phyloP scores from a whole-genome alignment of 192 early-diverging fungal species.

The Gaertneriomyces sp. region DNA sequence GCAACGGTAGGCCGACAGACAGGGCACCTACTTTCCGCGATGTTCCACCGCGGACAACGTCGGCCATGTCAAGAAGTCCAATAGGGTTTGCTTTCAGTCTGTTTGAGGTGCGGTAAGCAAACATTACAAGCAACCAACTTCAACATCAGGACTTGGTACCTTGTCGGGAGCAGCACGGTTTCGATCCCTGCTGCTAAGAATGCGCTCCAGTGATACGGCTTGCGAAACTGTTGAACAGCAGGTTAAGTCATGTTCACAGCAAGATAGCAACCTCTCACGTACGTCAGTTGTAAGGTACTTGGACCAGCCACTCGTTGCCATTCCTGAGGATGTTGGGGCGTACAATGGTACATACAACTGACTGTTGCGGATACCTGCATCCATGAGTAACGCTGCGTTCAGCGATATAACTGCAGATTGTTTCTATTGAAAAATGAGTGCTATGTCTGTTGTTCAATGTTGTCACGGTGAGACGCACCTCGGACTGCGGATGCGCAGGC shows the following conservation, averaged over 20 bases:
- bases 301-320: conserved; percentile 9
- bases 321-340: conserved; percentile 6
- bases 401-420: conserved; percentile 10
- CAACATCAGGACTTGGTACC: conserved; percentile 9
- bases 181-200: conserved; percentile 27
- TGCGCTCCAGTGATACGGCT: conserved; percentile 28
- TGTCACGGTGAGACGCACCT: too few species aligned
- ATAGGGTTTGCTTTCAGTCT: conserved; percentile 17
- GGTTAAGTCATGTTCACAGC: neutral
- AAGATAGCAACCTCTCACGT: neutral
- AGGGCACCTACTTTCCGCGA: conserved; percentile 8
- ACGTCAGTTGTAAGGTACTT: conserved; percentile 20
- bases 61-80: conserved; percentile 9
- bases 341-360: conserved; percentile 38
- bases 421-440: conserved; percentile 14
- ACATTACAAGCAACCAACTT: too few species aligned
- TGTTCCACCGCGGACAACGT: conserved; percentile 15
- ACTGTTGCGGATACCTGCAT: conserved; percentile 19
- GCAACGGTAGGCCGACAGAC: conserved; percentile 15
- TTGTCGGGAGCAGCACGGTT: conserved; percentile 23
- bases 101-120: too few species aligned
- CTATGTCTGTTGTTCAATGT: too few species aligned
- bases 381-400: conserved; percentile 31
- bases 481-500: neutral
- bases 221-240: conserved; percentile 6